Evolutionary conservation across 2,329 filamentous ascomycete genomes (phyloP), one percentile per base, ranked within the genome.

Genomic region (Arthrobotrys megalospora): DNA sequence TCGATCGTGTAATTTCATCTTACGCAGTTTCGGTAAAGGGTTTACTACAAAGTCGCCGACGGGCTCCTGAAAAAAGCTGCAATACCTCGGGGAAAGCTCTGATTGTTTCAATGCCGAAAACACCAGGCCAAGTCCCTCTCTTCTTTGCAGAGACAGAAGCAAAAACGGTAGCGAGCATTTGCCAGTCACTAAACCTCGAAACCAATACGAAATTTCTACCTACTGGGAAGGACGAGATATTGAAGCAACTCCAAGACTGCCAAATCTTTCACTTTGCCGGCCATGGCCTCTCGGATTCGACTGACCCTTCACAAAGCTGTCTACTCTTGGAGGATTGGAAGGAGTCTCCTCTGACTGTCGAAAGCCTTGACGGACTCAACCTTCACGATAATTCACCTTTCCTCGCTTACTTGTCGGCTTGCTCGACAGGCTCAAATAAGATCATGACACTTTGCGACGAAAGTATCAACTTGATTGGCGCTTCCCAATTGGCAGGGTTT

Each of bases 241-340:
- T 84, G 0, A 8, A 16, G 0, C 45, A 72, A 1, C 68, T 86
- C 2, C 52, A 28, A 2, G 53, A 32, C 0, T 84, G 83, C 79
- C 79, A 81, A 10, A 83, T 86, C 3, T 85, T 86, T 70, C 85
- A 86, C 75, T 87, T 87, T 64, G 85, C 85, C 0, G 84, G 85
- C 6, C 85, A 86, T 66, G 85, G 84, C 0, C 1, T 28, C 0
- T 79, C 82, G 0, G 67, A 85, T 66, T 3, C 24, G 0, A 2
- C 3, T 0, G 82, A 85, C 6, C 84, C 85, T 0, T 83, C 82
- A 6, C 76, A 80, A 52, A 85, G 84, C 76, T 64, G 16, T 50
- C 73, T 85, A 1, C 79, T 84, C 1, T 80, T 84, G 14, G 19
- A 66, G 1, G 73, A 77, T 47, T 70, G 66, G 73, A 24, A 36